A percentile compares a stretch with the other conserved stretches of the same genome.
Evolutionary conservation across 805 yeast species (phyloP).

Genomic region (Lachancea sp.): DNA sequence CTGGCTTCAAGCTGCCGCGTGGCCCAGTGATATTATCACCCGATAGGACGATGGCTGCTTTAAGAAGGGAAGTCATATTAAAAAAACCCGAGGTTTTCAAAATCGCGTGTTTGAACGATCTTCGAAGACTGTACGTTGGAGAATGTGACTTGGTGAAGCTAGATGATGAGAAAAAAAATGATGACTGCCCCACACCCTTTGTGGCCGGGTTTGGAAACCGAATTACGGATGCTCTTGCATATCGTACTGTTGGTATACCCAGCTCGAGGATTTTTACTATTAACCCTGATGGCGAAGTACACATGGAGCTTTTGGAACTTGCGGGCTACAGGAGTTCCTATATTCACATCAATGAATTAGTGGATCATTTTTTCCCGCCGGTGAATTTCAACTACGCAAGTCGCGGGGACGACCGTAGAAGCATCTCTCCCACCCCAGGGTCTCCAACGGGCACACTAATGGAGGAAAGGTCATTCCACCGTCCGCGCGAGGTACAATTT

Average conservation of each 20-base stretch:
- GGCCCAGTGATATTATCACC: conserved; percentile 97
- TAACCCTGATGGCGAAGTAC: conserved; percentile 94
- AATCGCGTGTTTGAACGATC: conserved; percentile 91
- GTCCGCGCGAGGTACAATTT: conserved; percentile 39
- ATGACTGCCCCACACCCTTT: conserved; percentile 66
- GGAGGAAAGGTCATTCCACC: conserved; percentile 32
- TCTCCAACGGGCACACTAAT: conserved; percentile 20
- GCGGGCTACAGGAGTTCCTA: conserved; percentile 90
- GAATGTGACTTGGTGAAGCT: conserved; percentile 7
- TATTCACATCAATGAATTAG: conserved; percentile 83
- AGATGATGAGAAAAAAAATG: conserved; percentile 16
- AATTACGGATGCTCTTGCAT: conserved; percentile 93
- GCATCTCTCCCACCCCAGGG: conserved; percentile 30
- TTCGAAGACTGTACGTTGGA: conserved; percentile 55
- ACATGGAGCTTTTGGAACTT: conserved; percentile 89
- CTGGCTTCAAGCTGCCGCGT: conserved; percentile 62
- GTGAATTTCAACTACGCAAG: conserved; percentile 32
- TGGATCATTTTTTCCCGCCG: conserved; percentile 97
- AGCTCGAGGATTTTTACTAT: conserved; percentile 92
- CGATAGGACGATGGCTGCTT: conserved; percentile 93
- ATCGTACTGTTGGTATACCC: conserved; percentile 89
- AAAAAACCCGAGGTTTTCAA: conserved; percentile 98
- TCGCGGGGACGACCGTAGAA: conserved; percentile 30
- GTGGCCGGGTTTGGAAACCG: conserved; percentile 97
- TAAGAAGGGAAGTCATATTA: conserved; percentile 82